phyloP scores from a whole-genome alignment of 805 yeast genomes.

The Candida nonsorbophila region DNA sequence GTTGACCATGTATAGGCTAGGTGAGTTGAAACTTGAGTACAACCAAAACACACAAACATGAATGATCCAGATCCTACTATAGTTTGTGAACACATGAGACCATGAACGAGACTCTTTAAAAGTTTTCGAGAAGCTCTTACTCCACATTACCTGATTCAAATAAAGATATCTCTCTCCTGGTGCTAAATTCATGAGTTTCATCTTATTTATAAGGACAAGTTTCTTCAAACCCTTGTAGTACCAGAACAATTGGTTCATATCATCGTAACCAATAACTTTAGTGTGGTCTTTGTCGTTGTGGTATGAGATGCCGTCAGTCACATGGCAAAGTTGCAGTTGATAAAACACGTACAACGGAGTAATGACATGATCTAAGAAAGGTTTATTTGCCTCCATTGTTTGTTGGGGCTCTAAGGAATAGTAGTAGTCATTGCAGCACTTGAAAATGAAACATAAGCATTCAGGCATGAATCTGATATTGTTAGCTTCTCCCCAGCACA shows the following conservation, averaged over 20 bases:
- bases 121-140: conserved; percentile 64
- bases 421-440: conserved; percentile 69
- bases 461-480: conserved; percentile 86
- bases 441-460: conserved; percentile 77
- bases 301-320: conserved; percentile 38
- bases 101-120: conserved; percentile 71
- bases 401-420: conserved; percentile 38
- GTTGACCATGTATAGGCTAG: conserved; percentile 57
- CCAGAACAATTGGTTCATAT: conserved; percentile 87
- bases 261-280: conserved; percentile 78
- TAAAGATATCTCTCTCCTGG: conserved; percentile 50
- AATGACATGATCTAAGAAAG: conserved; percentile 61
- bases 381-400: conserved; percentile 23
- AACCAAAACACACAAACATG: conserved; percentile 76
- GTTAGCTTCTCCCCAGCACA: conserved; percentile 90
- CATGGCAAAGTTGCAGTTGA: conserved; percentile 48
- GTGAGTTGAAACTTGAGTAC: conserved; percentile 63
- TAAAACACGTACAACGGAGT: conserved; percentile 69
- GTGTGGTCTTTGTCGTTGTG: conserved; percentile 60
- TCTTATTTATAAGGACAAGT: conserved; percentile 42
- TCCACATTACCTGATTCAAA: conserved; percentile 60
- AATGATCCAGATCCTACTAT: conserved; percentile 75
- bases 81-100: conserved; percentile 69
- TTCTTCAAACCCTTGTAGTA: conserved; percentile 62
- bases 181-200: conserved; percentile 48